A percentile compares a stretch with the other conserved stretches of the same genome.
Conservation (phyloP, 345 rosid genomes). For the Odontarrhena argentea region DNA sequence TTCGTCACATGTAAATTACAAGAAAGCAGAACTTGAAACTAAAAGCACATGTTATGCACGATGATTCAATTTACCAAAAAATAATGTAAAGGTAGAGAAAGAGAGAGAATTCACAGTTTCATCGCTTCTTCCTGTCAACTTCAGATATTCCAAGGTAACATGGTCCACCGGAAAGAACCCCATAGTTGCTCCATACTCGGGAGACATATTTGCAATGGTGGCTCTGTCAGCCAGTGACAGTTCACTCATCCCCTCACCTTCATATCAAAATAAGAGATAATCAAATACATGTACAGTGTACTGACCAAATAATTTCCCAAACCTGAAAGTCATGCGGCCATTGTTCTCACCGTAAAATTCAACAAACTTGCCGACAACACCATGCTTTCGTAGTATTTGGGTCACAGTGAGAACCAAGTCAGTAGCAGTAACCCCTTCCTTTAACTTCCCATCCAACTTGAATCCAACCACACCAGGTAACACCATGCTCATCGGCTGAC, state of each 20-base stretch:
- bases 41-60: slow-evolving; percentile 10
- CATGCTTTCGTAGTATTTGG: slow-evolving; percentile 84
- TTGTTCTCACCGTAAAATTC: slow-evolving; percentile 71
- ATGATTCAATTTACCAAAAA: not conserved
- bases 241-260: slow-evolving; percentile 83
- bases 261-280: slow-evolving; percentile 13
- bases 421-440: slow-evolving; percentile 87
- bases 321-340: slow-evolving; percentile 3
- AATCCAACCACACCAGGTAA: slow-evolving; percentile 91
- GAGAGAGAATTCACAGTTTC: slow-evolving; percentile 63
- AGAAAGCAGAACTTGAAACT: slow-evolving; percentile 16
- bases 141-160: slow-evolving; percentile 81
- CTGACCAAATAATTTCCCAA: not conserved
- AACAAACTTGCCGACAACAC: slow-evolving; percentile 92
- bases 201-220: slow-evolving; percentile 93
- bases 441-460: slow-evolving; percentile 65
- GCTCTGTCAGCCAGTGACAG: slow-evolving; percentile 92
- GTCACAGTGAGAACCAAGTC: slow-evolving; percentile 89
- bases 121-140: slow-evolving; percentile 85
- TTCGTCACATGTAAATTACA: slow-evolving; percentile 16
- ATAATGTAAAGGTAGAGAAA: slow-evolving; percentile 13
- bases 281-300: not conserved
- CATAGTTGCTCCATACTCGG: slow-evolving; percentile 97
- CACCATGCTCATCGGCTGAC: slow-evolving; percentile 94
- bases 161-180: slow-evolving; percentile 96